These are phyloP conservation scores for Quercus ilex DNA, from an alignment of 306 rosid species.

Conservation along the genomic window DNA sequence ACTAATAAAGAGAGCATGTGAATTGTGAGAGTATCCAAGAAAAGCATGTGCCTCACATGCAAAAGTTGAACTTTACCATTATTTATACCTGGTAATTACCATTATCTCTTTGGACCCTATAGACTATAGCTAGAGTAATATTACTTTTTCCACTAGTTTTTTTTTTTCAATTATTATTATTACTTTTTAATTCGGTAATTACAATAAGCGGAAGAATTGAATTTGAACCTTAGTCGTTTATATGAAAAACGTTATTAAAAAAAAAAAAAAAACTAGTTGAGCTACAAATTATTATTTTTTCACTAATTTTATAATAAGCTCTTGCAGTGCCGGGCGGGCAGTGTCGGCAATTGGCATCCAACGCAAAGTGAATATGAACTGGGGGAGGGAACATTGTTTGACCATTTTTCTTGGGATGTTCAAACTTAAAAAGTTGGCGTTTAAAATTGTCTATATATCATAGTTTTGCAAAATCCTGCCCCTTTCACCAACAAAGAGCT, in stretches of 20 bases:
- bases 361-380: background rate
- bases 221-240: no score
- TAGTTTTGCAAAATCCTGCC: no score
- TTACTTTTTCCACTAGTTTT: no score
- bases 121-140: no score
- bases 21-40: slow-evolving; percentile 13
- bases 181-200: no score
- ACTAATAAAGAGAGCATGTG: background rate
- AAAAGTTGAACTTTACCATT: background rate
- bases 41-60: slow-evolving; percentile 15
- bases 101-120: background rate
- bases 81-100: background rate
- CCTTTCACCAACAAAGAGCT: no score
- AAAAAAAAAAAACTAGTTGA: no score
- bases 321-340: background rate
- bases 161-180: no score
- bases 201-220: no score
- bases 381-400: background rate
- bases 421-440: background rate
- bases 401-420: background rate
- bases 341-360: background rate
- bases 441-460: no score
- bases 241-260: no score
- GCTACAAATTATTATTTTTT: background rate
- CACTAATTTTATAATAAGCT: slow-evolving; percentile 4